phyloP scores from a whole-genome alignment of 1,284 basidiomycete species.

The Trametes sp. region DNA sequence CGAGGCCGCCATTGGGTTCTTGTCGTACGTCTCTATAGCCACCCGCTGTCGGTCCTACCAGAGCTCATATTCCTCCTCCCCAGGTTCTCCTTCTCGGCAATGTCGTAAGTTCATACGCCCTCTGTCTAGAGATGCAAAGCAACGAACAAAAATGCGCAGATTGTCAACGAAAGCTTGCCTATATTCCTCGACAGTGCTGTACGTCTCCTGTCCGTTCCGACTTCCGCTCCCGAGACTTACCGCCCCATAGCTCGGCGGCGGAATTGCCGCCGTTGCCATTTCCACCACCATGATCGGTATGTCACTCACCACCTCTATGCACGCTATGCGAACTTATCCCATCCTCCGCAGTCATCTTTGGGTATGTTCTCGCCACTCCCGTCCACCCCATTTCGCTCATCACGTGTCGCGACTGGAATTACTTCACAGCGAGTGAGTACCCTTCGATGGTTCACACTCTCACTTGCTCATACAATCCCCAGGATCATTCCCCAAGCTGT shows the following conservation, averaged over 20 bases:
- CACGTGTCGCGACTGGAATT: neutral
- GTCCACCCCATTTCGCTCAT: conserved; percentile 2
- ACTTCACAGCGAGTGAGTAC: conserved; percentile 54
- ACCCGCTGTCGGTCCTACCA: neutral
- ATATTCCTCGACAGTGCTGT: conserved; percentile 93
- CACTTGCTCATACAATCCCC: too few species aligned
- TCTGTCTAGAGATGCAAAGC: neutral
- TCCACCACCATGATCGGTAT: conserved; percentile 85
- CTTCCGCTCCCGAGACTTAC: too few species aligned
- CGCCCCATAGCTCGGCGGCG: conserved; percentile 78
- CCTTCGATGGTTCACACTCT: too few species aligned
- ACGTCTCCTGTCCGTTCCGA: conserved; percentile 39
- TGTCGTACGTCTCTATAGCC: conserved; percentile 75
- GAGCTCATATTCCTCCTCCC: conserved; percentile 1
- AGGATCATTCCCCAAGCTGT: conserved; percentile 90
- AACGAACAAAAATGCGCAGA: conserved; percentile 53
- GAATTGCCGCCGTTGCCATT: conserved; percentile 83
- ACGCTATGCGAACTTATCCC: neutral
- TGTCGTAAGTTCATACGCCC: conserved; percentile 65
- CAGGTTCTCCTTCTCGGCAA: conserved; percentile 87
- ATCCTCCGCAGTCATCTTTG: conserved; percentile 71
- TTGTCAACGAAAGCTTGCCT: conserved; percentile 92
- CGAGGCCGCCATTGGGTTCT: conserved; percentile 95
- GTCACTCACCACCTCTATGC: conserved; percentile 34
- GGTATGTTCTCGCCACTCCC: conserved; percentile 54